A percentile compares a stretch with the other conserved stretches of the same genome.
Evolutionary conservation across 2,329 filamentous ascomycete species (phyloP).

Genomic region (Plenodomus lindquistii): DNA sequence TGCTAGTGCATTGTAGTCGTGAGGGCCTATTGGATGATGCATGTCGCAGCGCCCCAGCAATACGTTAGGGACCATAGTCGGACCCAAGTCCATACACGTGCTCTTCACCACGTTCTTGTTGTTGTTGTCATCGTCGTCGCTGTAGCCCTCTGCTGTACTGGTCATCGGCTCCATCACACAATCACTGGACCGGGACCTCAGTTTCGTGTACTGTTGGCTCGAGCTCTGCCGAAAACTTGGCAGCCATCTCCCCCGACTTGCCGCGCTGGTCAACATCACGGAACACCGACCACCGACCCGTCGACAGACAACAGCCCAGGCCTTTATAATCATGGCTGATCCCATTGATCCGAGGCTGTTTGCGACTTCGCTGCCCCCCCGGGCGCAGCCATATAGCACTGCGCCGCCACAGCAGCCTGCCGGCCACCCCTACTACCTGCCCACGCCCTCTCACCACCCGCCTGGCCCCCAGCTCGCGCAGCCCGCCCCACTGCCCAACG

Average conservation of each 20-base stretch:
- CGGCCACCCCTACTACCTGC: conserved; percentile 40
- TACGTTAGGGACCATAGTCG: too few relatives aligned
- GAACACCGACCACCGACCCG: conserved; percentile 20
- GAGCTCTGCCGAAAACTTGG: neutral
- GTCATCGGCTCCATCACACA: too few relatives aligned
- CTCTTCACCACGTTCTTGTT: too few relatives aligned
- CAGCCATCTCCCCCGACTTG: conserved; percentile 1
- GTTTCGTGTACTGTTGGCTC: too few relatives aligned
- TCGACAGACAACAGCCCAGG: conserved; percentile 16
- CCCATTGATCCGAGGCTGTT: conserved; percentile 39
- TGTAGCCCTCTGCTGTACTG: too few relatives aligned
- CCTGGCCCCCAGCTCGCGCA: conserved; percentile 17
- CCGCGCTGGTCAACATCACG: conserved; percentile 11
- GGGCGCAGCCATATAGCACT: conserved; percentile 31
- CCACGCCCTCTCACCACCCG: conserved; percentile 29
- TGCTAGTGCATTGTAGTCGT: too few relatives aligned
- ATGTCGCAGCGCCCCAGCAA: neutral
- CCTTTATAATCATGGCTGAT: conserved; percentile 27
- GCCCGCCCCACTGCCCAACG: conserved; percentile 19
- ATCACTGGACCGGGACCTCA: too few relatives aligned
- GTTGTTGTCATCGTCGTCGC: too few relatives aligned
- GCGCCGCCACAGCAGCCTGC: conserved; percentile 22
- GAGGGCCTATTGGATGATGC: neutral
- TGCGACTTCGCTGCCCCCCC: conserved; percentile 29
- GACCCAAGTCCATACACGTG: too few relatives aligned